Conservation (phyloP, 768 basidiomycete species). For the Tremella mesenterica region DNA sequence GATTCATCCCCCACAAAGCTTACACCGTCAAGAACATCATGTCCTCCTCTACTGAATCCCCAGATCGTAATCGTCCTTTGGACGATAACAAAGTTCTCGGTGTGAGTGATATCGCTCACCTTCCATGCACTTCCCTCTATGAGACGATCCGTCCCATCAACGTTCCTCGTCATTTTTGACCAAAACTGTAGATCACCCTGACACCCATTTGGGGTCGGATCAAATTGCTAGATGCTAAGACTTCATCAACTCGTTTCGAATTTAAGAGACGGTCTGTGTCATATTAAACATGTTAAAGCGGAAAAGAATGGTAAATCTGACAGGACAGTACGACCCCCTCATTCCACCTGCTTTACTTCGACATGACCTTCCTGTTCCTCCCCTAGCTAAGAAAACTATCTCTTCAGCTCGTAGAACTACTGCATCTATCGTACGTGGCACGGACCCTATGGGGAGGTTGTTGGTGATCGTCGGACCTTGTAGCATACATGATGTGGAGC, state of each 20-base stretch:
- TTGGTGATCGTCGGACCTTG: slow-evolving; percentile 93
- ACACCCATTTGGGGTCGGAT: too few relatives aligned
- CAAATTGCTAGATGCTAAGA: too few relatives aligned
- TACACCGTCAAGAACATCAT: slow-evolving; percentile 3
- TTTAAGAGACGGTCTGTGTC: too few relatives aligned
- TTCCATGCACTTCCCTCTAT: neutral
- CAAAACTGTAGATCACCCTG: too few relatives aligned
- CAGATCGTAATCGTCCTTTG: slow-evolving; percentile 27
- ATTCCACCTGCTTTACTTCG: slow-evolving; percentile 84
- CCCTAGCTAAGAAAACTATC: slow-evolving; percentile 62
- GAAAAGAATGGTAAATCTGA: too few relatives aligned
- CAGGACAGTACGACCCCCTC: slow-evolving; percentile 88
- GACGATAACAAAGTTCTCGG: slow-evolving; percentile 38
- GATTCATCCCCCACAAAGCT: neutral
- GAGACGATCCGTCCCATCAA: too few relatives aligned
- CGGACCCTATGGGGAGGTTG: slow-evolving; percentile 61
- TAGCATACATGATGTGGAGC: slow-evolving; percentile 80
- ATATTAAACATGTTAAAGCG: too few relatives aligned
- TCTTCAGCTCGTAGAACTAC: slow-evolving; percentile 68
- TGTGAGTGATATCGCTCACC: slow-evolving; percentile 21
- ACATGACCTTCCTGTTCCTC: slow-evolving; percentile 68
- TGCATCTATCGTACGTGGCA: slow-evolving; percentile 69
- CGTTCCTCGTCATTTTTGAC: too few relatives aligned
- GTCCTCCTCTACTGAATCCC: slow-evolving; percentile 24
- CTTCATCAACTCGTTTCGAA: too few relatives aligned